These are phyloP conservation scores for Ostreobium quekettii DNA, from an alignment of 139 green algal species.

Conservation along the genomic window DNA sequence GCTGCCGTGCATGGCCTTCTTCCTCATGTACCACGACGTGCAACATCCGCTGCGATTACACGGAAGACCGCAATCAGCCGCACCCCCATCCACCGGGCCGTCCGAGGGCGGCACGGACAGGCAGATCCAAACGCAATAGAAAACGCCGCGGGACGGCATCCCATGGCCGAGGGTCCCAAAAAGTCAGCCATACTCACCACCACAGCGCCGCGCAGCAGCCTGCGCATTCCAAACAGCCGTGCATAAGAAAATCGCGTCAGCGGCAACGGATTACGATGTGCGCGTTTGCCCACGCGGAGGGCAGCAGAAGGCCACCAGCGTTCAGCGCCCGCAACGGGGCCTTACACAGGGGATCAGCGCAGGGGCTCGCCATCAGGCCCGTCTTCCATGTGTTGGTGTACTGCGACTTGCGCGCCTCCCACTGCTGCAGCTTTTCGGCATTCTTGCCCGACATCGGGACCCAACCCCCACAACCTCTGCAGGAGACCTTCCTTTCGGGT, in stretches of 20 bases:
- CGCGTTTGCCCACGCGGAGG: neutral
- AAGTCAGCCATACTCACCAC: constrained; percentile 1
- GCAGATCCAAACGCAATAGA: neutral
- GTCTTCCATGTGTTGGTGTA: constrained; percentile 19
- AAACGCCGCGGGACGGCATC: too few relatives aligned
- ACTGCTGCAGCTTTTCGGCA: neutral
- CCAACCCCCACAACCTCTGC: too few relatives aligned
- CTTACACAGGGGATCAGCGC: constrained; percentile 10
- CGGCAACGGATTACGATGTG: neutral
- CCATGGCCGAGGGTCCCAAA: too few relatives aligned
- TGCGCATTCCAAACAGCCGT: neutral
- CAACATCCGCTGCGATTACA: neutral
- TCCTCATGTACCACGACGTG: neutral
- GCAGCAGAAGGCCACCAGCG: neutral
- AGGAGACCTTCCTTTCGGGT: too few relatives aligned
- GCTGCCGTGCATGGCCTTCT: too few relatives aligned
- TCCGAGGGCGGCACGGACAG: neutral
- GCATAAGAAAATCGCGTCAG: neutral
- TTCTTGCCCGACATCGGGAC: too few relatives aligned
- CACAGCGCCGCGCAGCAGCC: constrained; percentile 11
- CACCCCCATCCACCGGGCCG: neutral
- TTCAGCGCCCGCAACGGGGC: neutral
- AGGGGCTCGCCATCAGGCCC: neutral
- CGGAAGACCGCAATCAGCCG: neutral
- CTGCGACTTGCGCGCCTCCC: constrained; percentile 8